Base-by-base conservation (phyloP, 129 eudicot genomes). In the Lonicera japonica region DNA sequence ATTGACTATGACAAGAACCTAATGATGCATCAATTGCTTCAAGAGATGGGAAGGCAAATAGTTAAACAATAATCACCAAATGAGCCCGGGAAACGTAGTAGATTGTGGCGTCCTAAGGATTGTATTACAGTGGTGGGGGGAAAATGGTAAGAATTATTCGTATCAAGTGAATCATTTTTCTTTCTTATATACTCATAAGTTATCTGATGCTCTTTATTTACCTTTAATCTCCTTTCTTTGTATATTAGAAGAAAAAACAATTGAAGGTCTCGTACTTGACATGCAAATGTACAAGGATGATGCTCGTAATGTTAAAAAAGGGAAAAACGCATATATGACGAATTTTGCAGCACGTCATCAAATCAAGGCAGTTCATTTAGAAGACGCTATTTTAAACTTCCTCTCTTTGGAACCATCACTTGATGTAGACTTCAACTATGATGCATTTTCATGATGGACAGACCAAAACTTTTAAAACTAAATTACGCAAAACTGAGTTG, bases 251-350 rank as follows among this genome's bases (percentile, higher is more conserved):
- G 83, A 79, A 0, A 34, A 34, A 47, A 50, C 58, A 21, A 40
- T 69, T 54, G 24, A 29, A 73, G 83, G 79, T 48, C 63, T 79
- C 15, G n/a, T n/a, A n/a, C n/a, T n/a, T n/a, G n/a, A n/a, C n/a
- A n/a, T n/a, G n/a, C n/a, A n/a, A n/a, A n/a, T n/a, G n/a, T n/a
- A n/a, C n/a, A n/a, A n/a, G n/a, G n/a, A n/a, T n/a, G n/a, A n/a
- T n/a, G n/a, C n/a, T n/a, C n/a, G n/a, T n/a, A n/a, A n/a, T n/a
- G n/a, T n/a, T n/a, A n/a, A n/a, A n/a, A n/a, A n/a, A n/a, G n/a
- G n/a, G n/a, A n/a, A n/a, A n/a, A n/a, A n/a, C n/a, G n/a, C n/a
- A n/a, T n/a, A n/a, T n/a, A n/a, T n/a, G n/a, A n/a, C n/a, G n/a
- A n/a, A n/a, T n/a, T n/a, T n/a, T n/a, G n/a, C n/a, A n/a, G n/a